Percentiles rank a stretch among this genome's conserved stretches.
These are phyloP conservation scores for Croton setiger DNA, from an alignment of 441 rosid genomes.

Conservation along the genomic window DNA sequence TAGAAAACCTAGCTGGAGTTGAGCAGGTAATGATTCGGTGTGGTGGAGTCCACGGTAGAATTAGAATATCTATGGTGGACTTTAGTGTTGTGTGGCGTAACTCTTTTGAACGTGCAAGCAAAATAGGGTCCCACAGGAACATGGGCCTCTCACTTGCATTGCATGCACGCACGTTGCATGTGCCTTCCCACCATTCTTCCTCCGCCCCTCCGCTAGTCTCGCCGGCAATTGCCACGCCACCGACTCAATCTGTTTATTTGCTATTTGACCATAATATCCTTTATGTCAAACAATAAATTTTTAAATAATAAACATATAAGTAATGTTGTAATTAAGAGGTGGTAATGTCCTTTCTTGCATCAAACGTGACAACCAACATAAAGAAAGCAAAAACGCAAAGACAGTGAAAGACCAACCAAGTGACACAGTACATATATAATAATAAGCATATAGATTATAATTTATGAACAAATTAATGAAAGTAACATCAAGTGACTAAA, in stretches of 20 bases:
- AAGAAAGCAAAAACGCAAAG: not conserved
- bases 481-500: not conserved
- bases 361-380: constrained; percentile 34
- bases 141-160: constrained; percentile 45
- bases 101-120: constrained; percentile 27
- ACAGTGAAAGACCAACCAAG: constrained; percentile 25
- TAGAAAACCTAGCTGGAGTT: constrained; percentile 26
- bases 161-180: constrained; percentile 67
- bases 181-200: constrained; percentile 26
- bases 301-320: too few relatives aligned
- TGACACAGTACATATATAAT: not conserved
- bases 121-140: constrained; percentile 45
- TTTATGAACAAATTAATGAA: constrained; percentile 1
- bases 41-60: constrained; percentile 38
- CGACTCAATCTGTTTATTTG: too few relatives aligned
- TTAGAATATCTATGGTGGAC: not conserved
- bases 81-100: not conserved
- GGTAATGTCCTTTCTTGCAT: constrained; percentile 26
- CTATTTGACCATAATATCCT: constrained; percentile 8
- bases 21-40: constrained; percentile 25
- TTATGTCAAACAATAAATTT: too few relatives aligned
- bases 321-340: constrained; percentile 17
- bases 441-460: not conserved
- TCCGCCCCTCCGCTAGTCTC: constrained; percentile 23
- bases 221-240: constrained; percentile 31